phyloP scores from a whole-genome alignment of 1,139 yeast species.

The Torulaspora globosa region DNA sequence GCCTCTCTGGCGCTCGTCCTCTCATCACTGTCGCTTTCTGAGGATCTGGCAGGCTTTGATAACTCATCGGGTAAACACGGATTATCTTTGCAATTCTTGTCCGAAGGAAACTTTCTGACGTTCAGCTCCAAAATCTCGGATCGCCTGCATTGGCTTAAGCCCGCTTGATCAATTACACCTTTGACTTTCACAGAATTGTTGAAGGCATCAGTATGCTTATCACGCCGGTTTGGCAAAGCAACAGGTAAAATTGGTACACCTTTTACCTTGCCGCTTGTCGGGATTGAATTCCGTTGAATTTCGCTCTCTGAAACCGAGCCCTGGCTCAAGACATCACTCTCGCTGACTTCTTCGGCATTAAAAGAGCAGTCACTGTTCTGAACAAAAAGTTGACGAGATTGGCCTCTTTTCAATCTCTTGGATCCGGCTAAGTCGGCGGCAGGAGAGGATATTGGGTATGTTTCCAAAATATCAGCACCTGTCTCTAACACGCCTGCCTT shows the following conservation, averaged over 20 bases:
- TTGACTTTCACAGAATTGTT: background rate
- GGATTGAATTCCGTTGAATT: background rate
- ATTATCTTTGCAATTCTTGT: background rate
- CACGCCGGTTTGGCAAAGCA: background rate
- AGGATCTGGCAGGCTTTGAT: background rate
- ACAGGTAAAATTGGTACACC: background rate
- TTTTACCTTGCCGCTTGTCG: background rate
- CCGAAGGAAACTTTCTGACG: constrained; percentile 7
- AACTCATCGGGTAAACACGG: background rate
- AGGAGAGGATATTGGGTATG: constrained; percentile 2
- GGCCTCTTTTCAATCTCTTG: background rate
- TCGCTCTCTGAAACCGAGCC: background rate
- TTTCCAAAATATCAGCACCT: background rate
- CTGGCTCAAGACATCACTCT: background rate
- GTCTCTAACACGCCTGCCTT: background rate
- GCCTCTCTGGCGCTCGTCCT: background rate
- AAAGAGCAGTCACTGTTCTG: constrained; percentile 3
- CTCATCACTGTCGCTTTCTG: background rate
- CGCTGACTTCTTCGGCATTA: background rate
- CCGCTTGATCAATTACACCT: background rate
- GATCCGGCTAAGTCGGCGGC: background rate
- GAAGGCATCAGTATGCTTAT: background rate
- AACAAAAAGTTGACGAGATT: constrained; percentile 2
- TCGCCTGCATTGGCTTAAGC: background rate
- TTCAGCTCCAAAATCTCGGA: constrained; percentile 8